These are phyloP conservation scores for Hypoxylon rubiginosum DNA, from an alignment of 2,329 filamentous ascomycete species.

Conservation along the genomic window DNA sequence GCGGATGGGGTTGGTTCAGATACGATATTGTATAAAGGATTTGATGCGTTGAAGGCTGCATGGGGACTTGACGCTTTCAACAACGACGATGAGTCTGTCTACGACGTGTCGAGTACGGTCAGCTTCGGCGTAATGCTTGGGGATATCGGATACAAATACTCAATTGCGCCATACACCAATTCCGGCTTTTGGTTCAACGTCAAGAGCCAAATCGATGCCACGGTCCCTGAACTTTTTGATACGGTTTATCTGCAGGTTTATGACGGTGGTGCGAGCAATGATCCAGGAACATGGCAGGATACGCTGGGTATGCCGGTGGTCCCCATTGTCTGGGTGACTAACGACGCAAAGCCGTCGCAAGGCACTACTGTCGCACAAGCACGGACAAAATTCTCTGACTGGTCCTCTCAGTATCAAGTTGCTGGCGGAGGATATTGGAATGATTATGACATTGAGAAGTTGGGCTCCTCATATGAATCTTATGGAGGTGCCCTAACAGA, in stretches of 20 bases:
- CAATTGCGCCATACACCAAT: slow-evolving; percentile 56
- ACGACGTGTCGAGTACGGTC: slow-evolving; percentile 54
- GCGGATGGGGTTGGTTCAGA: slow-evolving; percentile 45
- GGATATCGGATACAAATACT: slow-evolving; percentile 54
- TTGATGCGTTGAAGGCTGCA: slow-evolving; percentile 51
- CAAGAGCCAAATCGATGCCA: slow-evolving; percentile 44
- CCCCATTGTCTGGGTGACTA: slow-evolving; percentile 57
- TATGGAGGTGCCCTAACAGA: slow-evolving; percentile 22
- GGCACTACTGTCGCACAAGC: slow-evolving; percentile 54
- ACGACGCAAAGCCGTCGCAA: slow-evolving; percentile 56
- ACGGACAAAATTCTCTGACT: slow-evolving; percentile 49
- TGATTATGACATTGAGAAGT: slow-evolving; percentile 59
- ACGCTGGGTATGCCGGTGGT: slow-evolving; percentile 55
- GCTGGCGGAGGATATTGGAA: slow-evolving; percentile 58
- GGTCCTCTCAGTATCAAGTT: slow-evolving; percentile 47
- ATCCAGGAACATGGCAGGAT: slow-evolving; percentile 53
- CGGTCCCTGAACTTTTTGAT: slow-evolving; percentile 47
- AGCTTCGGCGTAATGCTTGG: slow-evolving; percentile 54
- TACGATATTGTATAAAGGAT: slow-evolving; percentile 52
- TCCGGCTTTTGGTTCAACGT: slow-evolving; percentile 51
- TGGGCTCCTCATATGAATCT: slow-evolving; percentile 52
- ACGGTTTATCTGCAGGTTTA: slow-evolving; percentile 58
- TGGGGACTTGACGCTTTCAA: slow-evolving; percentile 58
- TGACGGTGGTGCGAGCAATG: slow-evolving; percentile 56
- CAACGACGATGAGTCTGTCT: slow-evolving; percentile 57